Evolutionary conservation across 2,329 filamentous ascomycete species (phyloP).

Genomic region (Coniochaeta sp.): DNA sequence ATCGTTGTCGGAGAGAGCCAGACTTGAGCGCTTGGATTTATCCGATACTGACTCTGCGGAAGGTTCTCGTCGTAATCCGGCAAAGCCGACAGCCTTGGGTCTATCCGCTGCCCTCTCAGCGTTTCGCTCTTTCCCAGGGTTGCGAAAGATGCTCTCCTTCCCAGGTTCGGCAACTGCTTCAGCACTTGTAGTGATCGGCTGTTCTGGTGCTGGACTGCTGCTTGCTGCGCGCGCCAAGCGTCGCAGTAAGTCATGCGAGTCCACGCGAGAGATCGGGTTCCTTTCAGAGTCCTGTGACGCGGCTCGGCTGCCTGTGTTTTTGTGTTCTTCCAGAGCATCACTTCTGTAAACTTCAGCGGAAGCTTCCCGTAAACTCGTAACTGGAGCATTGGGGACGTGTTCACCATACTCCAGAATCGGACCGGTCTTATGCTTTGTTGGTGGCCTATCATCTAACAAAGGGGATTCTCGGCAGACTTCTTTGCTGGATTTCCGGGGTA

Average conservation of each 20-base stretch:
- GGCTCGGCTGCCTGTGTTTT: not conserved
- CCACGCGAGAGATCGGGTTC: constrained; percentile 20
- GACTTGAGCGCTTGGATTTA: constrained; percentile 41
- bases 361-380: constrained; percentile 25
- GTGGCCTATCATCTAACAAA: constrained; percentile 5
- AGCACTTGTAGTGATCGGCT: not conserved
- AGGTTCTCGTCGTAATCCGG: constrained; percentile 30
- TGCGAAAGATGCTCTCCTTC: not conserved
- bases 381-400: constrained; percentile 28
- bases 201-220: constrained; percentile 31
- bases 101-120: constrained; percentile 12
- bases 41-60: constrained; percentile 40
- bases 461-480: constrained; percentile 14
- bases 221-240: constrained; percentile 40
- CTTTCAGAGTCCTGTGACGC: not conserved
- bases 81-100: constrained; percentile 36
- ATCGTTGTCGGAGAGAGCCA: constrained; percentile 41
- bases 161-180: constrained; percentile 5
- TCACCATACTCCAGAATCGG: constrained; percentile 18
- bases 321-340: not conserved
- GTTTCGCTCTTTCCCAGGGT: constrained; percentile 6
- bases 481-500: constrained; percentile 19
- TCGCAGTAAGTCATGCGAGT: constrained; percentile 41
- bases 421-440: not conserved
- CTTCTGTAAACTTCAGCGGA: not conserved